phyloP scores from a whole-genome alignment of 768 basidiomycete species.

The Tremella fuciformis region DNA sequence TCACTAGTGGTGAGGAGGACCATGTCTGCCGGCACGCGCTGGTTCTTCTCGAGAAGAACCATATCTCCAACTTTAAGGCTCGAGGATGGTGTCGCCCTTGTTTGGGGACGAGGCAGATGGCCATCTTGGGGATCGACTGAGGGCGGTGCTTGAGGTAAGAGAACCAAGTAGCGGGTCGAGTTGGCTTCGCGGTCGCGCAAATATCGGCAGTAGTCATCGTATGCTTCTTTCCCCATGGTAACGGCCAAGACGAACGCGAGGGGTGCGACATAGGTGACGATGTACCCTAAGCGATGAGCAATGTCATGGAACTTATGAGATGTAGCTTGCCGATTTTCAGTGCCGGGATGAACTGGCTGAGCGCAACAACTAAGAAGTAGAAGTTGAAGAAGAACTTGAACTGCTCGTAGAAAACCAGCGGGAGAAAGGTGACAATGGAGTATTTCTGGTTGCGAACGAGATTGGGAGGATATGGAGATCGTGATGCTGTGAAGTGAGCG shows the following conservation, averaged over 20 bases:
- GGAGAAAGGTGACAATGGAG: slow-evolving; percentile 92
- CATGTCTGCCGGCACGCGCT: slow-evolving; percentile 91
- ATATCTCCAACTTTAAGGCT: slow-evolving; percentile 87
- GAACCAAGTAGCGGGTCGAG: slow-evolving; percentile 80
- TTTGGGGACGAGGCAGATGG: slow-evolving; percentile 30
- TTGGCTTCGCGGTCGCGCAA: slow-evolving; percentile 92
- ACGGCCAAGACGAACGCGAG: slow-evolving; percentile 90
- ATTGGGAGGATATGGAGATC: slow-evolving; percentile 64
- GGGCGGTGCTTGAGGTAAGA: slow-evolving; percentile 58
- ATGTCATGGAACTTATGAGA: not conserved
- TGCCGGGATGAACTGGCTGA: slow-evolving; percentile 92
- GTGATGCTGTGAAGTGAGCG: slow-evolving; percentile 9
- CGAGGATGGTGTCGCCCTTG: slow-evolving; percentile 81
- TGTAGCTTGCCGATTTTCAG: slow-evolving; percentile 78
- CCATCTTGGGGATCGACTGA: slow-evolving; percentile 18
- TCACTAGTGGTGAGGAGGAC: slow-evolving; percentile 85
- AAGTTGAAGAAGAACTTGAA: slow-evolving; percentile 99
- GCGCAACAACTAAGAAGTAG: slow-evolving; percentile 93
- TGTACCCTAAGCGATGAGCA: slow-evolving; percentile 65
- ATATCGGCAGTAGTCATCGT: slow-evolving; percentile 94
- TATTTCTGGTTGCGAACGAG: slow-evolving; percentile 97
- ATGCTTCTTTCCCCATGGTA: slow-evolving; percentile 98
- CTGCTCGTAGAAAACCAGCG: slow-evolving; percentile 95
- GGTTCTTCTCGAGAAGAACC: slow-evolving; percentile 89
- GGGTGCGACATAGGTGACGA: slow-evolving; percentile 92